These are phyloP conservation scores for Helianthus tuberosus DNA, from an alignment of 129 eudicot genomes.

Conservation along the genomic window DNA sequence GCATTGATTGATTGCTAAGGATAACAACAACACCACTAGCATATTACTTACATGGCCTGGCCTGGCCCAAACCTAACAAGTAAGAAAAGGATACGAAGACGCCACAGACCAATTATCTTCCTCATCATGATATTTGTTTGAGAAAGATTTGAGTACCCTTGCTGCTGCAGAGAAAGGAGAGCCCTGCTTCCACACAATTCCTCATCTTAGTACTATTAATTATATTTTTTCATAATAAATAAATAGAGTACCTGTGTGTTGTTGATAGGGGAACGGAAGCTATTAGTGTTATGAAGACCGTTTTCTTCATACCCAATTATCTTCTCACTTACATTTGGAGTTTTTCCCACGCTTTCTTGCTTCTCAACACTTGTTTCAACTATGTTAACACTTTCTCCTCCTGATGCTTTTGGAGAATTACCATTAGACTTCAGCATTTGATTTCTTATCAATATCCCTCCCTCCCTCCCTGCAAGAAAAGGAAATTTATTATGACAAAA, in stretches of 20 bases:
- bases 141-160: slow-evolving; percentile 3
- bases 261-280: slow-evolving; percentile 44
- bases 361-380: slow-evolving; percentile 47
- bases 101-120: slow-evolving; percentile 91
- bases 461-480: slow-evolving; percentile 57
- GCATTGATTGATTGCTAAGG: slow-evolving; percentile 45
- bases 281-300: slow-evolving; percentile 43
- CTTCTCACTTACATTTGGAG: slow-evolving; percentile 63
- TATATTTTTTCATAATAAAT: not conserved
- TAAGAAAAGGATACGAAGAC: slow-evolving; percentile 88
- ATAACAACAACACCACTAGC: slow-evolving; percentile 11
- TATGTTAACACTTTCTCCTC: slow-evolving; percentile 35
- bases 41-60: slow-evolving; percentile 13
- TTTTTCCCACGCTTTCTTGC: slow-evolving; percentile 40
- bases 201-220: slow-evolving; percentile 24
- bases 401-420: slow-evolving; percentile 45
- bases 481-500: not conserved
- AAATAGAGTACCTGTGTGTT: slow-evolving; percentile 1
- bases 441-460: slow-evolving; percentile 54
- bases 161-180: slow-evolving; percentile 39
- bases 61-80: not conserved
- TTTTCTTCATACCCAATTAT: slow-evolving; percentile 40
- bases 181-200: slow-evolving; percentile 37
- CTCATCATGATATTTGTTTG: slow-evolving; percentile 57
- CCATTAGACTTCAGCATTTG: slow-evolving; percentile 53